Base-by-base conservation (phyloP, 306 rosid genomes). In the Begonia loranthoides region DNA sequence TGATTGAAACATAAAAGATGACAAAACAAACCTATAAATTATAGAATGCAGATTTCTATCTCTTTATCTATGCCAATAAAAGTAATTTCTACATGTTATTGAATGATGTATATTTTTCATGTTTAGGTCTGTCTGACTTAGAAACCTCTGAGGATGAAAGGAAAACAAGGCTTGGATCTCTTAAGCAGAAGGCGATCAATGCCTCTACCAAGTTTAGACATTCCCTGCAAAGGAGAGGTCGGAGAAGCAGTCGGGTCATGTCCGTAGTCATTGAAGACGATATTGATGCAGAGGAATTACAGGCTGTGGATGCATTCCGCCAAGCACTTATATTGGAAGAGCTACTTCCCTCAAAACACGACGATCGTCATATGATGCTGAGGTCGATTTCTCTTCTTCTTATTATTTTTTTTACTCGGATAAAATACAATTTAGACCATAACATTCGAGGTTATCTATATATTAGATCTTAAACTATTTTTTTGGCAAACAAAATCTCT, bases 281-380 rank as follows among this genome's bases (percentile, higher is more conserved):
- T 55, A 90, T 67, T 13, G 82, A 78, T 50, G 73, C 68, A 3
- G 93, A 78, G 70, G 99, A 90, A 78, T 39, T 71, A 46, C 71
- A 78, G 63, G 72, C 73, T 4, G 95, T 90, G 53, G 88, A 90
- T 7, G 73, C 79, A 48, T 73, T 90, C 59, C 94, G 88, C 50
- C 78, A 78, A 79, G 78, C 73, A 36, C 90, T 90, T 61, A 39
- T 86, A 12, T 56, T 58, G 67, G 99, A 86, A 8, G 93, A 83
- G 15, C 79, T 86, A 21, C 79, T 90, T 54, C 95, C 92, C 56
- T 45, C 77, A 40, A 76, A 76, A 73, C 95, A 86, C 41, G 92
- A 90, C 76, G 99, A 86, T 67, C 86, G 82, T 74, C 99, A 90
- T 56, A 76, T 59, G 77, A 62, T 90, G 86, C 94, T 90, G 62